A percentile compares a stretch with the other conserved stretches of the same genome.
Conservation (phyloP, 139 green algal genomes). For the Auxenochlorella protothecoides region DNA sequence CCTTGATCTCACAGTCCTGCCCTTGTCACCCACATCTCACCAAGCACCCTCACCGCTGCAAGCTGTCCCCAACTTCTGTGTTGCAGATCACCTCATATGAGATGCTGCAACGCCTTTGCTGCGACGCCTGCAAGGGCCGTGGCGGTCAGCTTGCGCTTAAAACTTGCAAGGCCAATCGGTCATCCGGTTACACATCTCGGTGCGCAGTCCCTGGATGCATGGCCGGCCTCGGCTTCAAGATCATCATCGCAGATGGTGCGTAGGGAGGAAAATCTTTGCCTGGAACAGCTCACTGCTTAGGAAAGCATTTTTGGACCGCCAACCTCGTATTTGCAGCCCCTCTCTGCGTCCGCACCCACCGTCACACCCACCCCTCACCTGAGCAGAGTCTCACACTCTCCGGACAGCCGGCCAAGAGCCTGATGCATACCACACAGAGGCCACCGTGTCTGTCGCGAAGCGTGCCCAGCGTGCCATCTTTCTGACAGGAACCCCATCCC, state of each 20-base stretch:
- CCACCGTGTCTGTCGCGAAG: constrained; percentile 25
- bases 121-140: constrained; percentile 38
- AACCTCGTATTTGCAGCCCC: too few relatives aligned
- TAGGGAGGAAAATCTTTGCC: constrained; percentile 46
- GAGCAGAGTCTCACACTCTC: constrained; percentile 19
- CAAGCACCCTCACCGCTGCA: too few relatives aligned
- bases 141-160: background rate
- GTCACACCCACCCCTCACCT: too few relatives aligned
- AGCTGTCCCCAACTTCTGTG: too few relatives aligned
- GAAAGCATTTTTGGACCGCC: too few relatives aligned
- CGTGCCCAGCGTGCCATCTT: constrained; percentile 51
- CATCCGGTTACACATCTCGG: too few relatives aligned
- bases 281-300: constrained; percentile 32
- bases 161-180: too few relatives aligned
- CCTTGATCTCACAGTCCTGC: too few relatives aligned
- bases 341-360: too few relatives aligned
- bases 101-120: constrained; percentile 76
- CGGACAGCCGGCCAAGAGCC: constrained; percentile 42
- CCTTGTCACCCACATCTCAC: too few relatives aligned
- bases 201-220: constrained; percentile 34
- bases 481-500: constrained; percentile 78
- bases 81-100: constrained; percentile 70
- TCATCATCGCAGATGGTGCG: constrained; percentile 56
- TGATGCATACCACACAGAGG: constrained; percentile 66
- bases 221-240: constrained; percentile 46